phyloP scores from a whole-genome alignment of 305 asterid genomes.

The Solanum hybrid region DNA sequence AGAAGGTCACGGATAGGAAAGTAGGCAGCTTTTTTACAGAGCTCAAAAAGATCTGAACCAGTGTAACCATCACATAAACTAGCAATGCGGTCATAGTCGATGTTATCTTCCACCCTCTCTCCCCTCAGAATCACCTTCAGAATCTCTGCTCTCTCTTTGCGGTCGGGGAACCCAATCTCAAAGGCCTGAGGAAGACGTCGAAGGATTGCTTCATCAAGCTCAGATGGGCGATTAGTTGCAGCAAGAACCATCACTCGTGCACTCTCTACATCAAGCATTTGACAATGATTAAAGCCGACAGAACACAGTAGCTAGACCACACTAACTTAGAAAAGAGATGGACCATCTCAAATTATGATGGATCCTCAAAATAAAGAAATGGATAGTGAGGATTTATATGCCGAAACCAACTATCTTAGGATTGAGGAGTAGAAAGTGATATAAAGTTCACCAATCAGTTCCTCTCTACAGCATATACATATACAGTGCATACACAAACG shows the following conservation, averaged over 20 bases:
- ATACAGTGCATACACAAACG: not conserved
- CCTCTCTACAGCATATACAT: not conserved
- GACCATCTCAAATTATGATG: not conserved
- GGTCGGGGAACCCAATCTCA: conserved; percentile 74
- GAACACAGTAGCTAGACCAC: not conserved
- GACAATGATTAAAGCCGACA: not conserved
- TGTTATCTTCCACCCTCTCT: conserved; percentile 53
- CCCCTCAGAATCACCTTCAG: conserved; percentile 74
- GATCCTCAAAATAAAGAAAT: not conserved
- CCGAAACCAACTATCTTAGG: not conserved
- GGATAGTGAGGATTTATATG: not conserved
- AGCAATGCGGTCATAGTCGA: conserved; percentile 60
- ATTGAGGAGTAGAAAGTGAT: not conserved
- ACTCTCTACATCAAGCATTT: conserved; percentile 37
- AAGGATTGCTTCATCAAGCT: conserved; percentile 94
- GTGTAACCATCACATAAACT: conserved; percentile 67
- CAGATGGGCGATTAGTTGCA: conserved; percentile 96
- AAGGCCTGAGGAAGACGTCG: conserved; percentile 93
- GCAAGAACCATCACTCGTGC: conserved; percentile 95
- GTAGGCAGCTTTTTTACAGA: conserved; percentile 92
- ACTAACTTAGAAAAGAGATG: not conserved
- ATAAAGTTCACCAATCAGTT: not conserved
- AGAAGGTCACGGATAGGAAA: conserved; percentile 72
- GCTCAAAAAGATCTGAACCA: conserved; percentile 87
- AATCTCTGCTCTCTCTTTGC: conserved; percentile 57